Conservation (phyloP, 257 asterid species). For the Solanum lycopersicoides region DNA sequence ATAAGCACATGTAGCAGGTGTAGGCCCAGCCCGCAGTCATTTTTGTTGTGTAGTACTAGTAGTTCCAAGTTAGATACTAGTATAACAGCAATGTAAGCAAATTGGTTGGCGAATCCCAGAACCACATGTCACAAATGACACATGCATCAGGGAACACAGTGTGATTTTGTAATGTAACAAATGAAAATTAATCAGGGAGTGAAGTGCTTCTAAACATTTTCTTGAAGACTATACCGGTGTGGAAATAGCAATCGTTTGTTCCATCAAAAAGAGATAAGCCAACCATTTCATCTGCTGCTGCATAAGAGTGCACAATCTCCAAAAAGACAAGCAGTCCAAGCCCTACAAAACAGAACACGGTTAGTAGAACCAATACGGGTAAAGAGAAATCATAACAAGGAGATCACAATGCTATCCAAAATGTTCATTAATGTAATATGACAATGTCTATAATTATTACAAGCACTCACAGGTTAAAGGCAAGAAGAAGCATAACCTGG, state of each 20-base stretch:
- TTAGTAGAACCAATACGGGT: not conserved
- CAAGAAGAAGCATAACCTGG: not conserved
- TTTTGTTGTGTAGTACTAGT: not conserved
- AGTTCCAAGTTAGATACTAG: not conserved
- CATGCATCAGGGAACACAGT: not conserved
- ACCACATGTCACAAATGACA: not conserved
- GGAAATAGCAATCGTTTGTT: slow-evolving; percentile 95
- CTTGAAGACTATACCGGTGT: slow-evolving; percentile 50
- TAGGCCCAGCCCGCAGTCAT: not conserved
- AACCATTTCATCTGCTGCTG: slow-evolving; percentile 97
- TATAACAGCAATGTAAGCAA: not conserved
- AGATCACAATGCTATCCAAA: not conserved
- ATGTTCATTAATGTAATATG: not conserved
- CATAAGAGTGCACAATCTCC: slow-evolving; percentile 92
- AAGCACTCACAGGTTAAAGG: not conserved
- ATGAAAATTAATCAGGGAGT: not conserved
- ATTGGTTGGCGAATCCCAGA: not conserved
- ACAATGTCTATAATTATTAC: not conserved
- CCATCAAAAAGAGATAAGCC: slow-evolving; percentile 94
- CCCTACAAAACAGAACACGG: slow-evolving; percentile 24
- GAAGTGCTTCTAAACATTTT: not conserved
- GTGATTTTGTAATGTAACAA: not conserved
- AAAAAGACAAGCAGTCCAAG: slow-evolving; percentile 79
- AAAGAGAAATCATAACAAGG: not conserved
- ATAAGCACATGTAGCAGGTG: not conserved